Base-by-base conservation (phyloP, 2,329 filamentous ascomycete genomes). In the Colletotrichum plurivorum region DNA sequence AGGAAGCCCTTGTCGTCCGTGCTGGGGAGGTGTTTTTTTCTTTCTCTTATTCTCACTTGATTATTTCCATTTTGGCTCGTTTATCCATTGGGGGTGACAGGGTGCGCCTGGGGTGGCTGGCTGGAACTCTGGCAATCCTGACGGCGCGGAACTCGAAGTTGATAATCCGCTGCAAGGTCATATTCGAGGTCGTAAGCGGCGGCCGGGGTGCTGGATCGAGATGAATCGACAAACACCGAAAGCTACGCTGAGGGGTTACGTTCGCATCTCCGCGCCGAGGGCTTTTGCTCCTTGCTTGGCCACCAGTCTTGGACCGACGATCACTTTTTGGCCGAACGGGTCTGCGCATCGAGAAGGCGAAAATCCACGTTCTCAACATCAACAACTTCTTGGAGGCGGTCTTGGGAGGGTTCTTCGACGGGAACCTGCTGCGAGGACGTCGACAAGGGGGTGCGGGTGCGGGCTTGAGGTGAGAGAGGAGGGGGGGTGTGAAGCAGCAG, bases 151-250 rank as follows among this genome's bases (percentile, higher is more conserved):
- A 41, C 59, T 65, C 12, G 54, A 65, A n/a, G n/a, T 49, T 54
- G 49, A 69, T 36, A 65, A 31, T 18, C 62, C 25, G 49, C 49
- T 65, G 66, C 66, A 65, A 55, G 54, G 49, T 36, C 54, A 55
- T 59, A 59, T 58, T 51, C 54, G 22, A 54, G n/a, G 31, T 59
- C 41, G 54, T 68, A 48, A 68, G 66, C 66, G 53, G 48, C 39
- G 43, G 54, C 18, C 66, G 55, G 48, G 54, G 49, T 65, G 49
- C 43, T 55, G 54, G 61, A 69, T 69, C 66, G 66, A 66, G 61
- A 55, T 69, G 66, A 66, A 65, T 51, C 66, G 62, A 66, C 43
- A 59, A 59, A 43, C 46, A 13, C 48, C 27, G 10, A n/a, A 59
- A 25, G 41, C 20, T 53, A 68, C 61, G 16, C 54, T 58, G 41